Conservation (phyloP, 2,329 filamentous ascomycete species). For the Xylaria polymorpha region DNA sequence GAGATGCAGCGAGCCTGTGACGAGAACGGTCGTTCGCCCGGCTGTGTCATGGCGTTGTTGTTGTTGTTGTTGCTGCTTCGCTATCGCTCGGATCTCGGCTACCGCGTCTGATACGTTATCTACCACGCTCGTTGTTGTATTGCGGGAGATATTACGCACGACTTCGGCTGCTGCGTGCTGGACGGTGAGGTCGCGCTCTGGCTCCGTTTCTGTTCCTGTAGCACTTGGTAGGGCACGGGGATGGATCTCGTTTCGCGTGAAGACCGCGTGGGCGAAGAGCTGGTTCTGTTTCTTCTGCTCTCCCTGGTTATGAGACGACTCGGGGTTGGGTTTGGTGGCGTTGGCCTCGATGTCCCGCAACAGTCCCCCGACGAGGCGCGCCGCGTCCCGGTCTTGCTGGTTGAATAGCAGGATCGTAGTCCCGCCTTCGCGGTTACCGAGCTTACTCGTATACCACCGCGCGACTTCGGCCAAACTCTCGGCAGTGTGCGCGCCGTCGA, state of each 20-base stretch:
- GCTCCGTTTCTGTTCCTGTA: constrained; percentile 57
- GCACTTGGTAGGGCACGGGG: constrained; percentile 9
- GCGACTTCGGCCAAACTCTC: constrained; percentile 84
- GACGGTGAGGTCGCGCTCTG: constrained; percentile 66
- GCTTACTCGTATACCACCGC: constrained; percentile 75
- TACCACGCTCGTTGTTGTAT: constrained; percentile 59
- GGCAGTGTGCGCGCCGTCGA: constrained; percentile 89
- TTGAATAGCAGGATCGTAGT: constrained; percentile 83
- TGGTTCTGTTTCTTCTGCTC: constrained; percentile 23
- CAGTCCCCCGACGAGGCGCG: constrained; percentile 71
- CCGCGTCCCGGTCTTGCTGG: constrained; percentile 86
- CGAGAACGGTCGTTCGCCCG: constrained; percentile 68
- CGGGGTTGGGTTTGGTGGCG: too few relatives aligned
- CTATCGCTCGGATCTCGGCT: constrained; percentile 59
- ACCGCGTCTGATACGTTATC: constrained; percentile 81
- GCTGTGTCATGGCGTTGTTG: neutral
- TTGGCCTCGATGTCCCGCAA: constrained; percentile 67
- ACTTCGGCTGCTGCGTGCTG: constrained; percentile 73
- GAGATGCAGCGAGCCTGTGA: constrained; percentile 87
- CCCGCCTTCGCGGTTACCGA: constrained; percentile 40
- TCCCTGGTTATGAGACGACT: too few relatives aligned
- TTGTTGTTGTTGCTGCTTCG: too few relatives aligned
- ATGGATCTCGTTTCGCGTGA: constrained; percentile 76
- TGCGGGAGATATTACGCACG: constrained; percentile 68
- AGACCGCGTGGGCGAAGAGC: constrained; percentile 78